Conservation (phyloP, 1,284 basidiomycete genomes). For the Puccinia hordei region DNA sequence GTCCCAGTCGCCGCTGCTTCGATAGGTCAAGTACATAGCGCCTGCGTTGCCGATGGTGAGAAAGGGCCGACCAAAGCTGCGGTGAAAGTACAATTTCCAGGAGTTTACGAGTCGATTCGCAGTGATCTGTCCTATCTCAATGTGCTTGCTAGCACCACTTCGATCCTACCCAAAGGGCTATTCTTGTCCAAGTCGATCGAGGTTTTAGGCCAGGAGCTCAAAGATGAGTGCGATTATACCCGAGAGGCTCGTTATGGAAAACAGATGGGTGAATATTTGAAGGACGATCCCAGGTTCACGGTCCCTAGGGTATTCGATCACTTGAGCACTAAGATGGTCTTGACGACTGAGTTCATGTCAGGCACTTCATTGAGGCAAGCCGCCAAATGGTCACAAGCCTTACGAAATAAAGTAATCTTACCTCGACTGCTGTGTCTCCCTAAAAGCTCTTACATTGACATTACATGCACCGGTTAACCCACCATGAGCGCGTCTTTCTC, state of each 20-base stretch:
- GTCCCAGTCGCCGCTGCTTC: slow-evolving; percentile 93
- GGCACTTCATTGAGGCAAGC: slow-evolving; percentile 73
- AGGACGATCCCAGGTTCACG: slow-evolving; percentile 70
- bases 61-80: slow-evolving; percentile 68
- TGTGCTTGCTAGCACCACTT: slow-evolving; percentile 76
- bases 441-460: neutral
- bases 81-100: slow-evolving; percentile 95
- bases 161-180: slow-evolving; percentile 79
- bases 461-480: neutral
- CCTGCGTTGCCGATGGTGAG: slow-evolving; percentile 62
- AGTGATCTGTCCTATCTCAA: slow-evolving; percentile 83
- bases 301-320: slow-evolving; percentile 79
- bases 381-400: slow-evolving; percentile 63
- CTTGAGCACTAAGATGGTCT: slow-evolving; percentile 75
- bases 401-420: slow-evolving; percentile 69
- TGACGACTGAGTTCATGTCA: slow-evolving; percentile 85
- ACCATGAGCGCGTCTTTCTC: neutral
- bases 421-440: neutral
- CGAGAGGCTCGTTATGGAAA: slow-evolving; percentile 77
- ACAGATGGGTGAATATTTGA: slow-evolving; percentile 68
- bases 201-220: slow-evolving; percentile 86
- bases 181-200: slow-evolving; percentile 85
- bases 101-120: slow-evolving; percentile 57
- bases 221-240: slow-evolving; percentile 91
- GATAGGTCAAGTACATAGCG: slow-evolving; percentile 92